Percentiles rank a stretch among this genome's conserved stretches.
phyloP scores from a whole-genome alignment of 2,329 filamentous ascomycete species.

The Colletotrichum tabaci region DNA sequence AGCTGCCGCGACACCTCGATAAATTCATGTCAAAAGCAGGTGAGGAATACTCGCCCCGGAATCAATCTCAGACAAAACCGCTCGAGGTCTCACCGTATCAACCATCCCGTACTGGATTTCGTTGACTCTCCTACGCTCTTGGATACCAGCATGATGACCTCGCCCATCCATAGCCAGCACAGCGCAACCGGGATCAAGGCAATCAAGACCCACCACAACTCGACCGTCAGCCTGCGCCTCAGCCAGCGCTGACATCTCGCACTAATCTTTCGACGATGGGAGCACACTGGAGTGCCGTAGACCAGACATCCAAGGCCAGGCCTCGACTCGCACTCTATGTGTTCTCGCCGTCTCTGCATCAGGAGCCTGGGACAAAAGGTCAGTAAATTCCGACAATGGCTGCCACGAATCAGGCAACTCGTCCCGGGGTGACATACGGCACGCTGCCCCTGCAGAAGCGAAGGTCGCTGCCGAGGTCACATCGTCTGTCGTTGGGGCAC shows the following conservation, averaged over 20 bases:
- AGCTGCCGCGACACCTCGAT: too few species aligned
- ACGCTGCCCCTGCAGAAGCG: conserved; percentile 74
- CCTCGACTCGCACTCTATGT: conserved; percentile 72
- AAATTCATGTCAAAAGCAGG: too few species aligned
- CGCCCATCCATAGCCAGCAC: conserved; percentile 55
- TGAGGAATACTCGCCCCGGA: not conserved
- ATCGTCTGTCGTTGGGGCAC: conserved; percentile 72
- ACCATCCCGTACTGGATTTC: too few species aligned
- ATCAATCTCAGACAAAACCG: too few species aligned
- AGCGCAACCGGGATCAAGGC: conserved; percentile 57
- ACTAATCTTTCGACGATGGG: conserved; percentile 58
- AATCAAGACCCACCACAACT: conserved; percentile 65
- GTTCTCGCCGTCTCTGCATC: conserved; percentile 72
- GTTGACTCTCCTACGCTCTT: not conserved
- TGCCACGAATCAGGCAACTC: too few species aligned
- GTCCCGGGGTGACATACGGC: conserved; percentile 57
- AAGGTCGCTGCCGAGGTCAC: conserved; percentile 72
- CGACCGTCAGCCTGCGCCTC: conserved; percentile 59
- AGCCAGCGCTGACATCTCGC: conserved; percentile 65
- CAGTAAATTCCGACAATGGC: not conserved
- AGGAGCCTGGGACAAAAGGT: conserved; percentile 60
- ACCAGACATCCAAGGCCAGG: conserved; percentile 71
- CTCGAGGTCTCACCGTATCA: not conserved
- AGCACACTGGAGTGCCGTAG: conserved; percentile 64
- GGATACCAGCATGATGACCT: conserved; percentile 23